These are phyloP conservation scores for Huntiella omanensis DNA, from an alignment of 2,329 filamentous ascomycete species.

Conservation along the genomic window DNA sequence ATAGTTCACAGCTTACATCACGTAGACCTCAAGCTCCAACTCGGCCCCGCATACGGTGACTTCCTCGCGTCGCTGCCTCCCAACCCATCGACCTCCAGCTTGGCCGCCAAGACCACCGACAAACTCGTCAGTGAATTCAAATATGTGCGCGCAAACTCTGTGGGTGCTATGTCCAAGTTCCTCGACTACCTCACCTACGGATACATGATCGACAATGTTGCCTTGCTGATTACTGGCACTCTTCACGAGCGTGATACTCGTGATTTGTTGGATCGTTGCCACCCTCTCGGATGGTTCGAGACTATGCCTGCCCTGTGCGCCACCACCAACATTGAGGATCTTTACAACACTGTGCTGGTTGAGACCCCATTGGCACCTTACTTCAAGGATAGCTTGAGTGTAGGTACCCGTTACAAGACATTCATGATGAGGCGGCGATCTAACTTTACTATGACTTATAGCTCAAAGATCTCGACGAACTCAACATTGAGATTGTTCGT, in stretches of 20 bases:
- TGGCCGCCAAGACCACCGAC: constrained; percentile 89
- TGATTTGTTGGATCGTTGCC: constrained; percentile 86
- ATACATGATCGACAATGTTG: constrained; percentile 99
- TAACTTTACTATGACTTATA: constrained; percentile 1
- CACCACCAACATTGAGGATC: constrained; percentile 93
- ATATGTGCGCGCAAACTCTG: constrained; percentile 86
- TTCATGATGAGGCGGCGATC: background rate
- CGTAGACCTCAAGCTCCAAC: constrained; percentile 89
- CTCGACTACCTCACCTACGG: constrained; percentile 97
- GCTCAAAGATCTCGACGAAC: constrained; percentile 90
- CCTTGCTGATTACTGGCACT: constrained; percentile 91
- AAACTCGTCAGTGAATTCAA: constrained; percentile 96
- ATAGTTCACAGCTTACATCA: background rate
- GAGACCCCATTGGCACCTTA: constrained; percentile 91
- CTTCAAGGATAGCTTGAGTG: constrained; percentile 80
- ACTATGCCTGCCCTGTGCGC: constrained; percentile 97
- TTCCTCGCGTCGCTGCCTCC: constrained; percentile 86
- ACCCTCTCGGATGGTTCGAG: constrained; percentile 96
- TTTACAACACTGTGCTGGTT: constrained; percentile 95
- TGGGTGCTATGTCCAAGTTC: constrained; percentile 79
- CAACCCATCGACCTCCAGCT: constrained; percentile 87
- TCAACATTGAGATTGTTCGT: constrained; percentile 97
- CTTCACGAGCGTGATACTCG: constrained; percentile 93
- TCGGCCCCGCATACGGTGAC: constrained; percentile 90
- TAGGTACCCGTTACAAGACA: background rate